A percentile compares a stretch with the other conserved stretches of the same genome.
Evolutionary conservation across 495 filamentous ascomycete genomes (phyloP).

Genomic region (Achaetomiella virescens): DNA sequence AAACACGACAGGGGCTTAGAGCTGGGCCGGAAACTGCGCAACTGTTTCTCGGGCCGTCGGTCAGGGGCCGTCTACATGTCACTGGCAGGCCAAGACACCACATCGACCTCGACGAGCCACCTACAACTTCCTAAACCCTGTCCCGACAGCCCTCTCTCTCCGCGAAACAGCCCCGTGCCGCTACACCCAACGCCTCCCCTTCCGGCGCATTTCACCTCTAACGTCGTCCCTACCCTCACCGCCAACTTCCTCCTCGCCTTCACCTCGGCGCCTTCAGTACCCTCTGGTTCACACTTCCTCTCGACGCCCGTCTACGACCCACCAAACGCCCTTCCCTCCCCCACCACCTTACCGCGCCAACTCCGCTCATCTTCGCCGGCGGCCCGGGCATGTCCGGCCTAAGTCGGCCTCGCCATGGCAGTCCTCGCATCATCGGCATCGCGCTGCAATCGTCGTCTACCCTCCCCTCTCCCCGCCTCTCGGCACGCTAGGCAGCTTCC

Average conservation of each 20-base stretch:
- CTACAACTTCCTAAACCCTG: conserved; percentile 4
- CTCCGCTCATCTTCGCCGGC: conserved; percentile 70
- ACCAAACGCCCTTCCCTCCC: conserved; percentile 22
- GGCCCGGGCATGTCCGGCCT: conserved; percentile 71
- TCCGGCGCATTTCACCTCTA: conserved; percentile 75
- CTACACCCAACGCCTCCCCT: conserved; percentile 49
- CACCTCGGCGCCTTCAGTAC: conserved; percentile 80
- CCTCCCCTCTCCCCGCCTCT: conserved; percentile 59
- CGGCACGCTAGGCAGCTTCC: conserved; percentile 63
- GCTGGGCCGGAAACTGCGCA: conserved; percentile 26
- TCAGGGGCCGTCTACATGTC: conserved; percentile 11
- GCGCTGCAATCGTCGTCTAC: conserved; percentile 70
- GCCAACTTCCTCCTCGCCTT: conserved; percentile 66
- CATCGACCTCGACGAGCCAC: conserved; percentile 25
- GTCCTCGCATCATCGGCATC: conserved; percentile 71
- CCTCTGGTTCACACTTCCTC: conserved; percentile 78
- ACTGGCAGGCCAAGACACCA: conserved; percentile 15
- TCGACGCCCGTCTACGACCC: conserved; percentile 67
- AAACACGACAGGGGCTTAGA: conserved; percentile 45
- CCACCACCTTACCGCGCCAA: conserved; percentile 33
- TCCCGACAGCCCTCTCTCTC: conserved; percentile 10
- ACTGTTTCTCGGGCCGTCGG: conserved; percentile 11
- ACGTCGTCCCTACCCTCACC: conserved; percentile 58
- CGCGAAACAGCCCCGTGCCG: conserved; percentile 18
- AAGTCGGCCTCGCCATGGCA: conserved; percentile 71